Conservation (phyloP, 208 protist species). For the Novymonas esmeraldas region DNA sequence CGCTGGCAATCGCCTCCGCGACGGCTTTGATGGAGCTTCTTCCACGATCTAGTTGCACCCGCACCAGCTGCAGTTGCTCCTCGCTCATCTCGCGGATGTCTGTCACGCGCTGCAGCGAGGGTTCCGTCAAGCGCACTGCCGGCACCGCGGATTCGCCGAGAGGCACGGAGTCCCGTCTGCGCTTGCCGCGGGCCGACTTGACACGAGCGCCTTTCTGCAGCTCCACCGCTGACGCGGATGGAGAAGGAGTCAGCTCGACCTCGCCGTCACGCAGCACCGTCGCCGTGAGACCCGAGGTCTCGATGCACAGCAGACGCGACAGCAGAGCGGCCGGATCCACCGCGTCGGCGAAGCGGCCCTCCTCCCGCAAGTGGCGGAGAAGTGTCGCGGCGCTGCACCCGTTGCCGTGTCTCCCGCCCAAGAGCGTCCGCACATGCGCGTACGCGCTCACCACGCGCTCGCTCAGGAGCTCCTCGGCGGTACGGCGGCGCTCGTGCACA, state of each 20-base stretch:
- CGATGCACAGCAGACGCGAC: conserved; percentile 39
- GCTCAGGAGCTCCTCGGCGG: conserved; percentile 53
- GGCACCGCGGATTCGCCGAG: neutral
- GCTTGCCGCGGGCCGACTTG: conserved; percentile 7
- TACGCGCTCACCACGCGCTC: conserved; percentile 74
- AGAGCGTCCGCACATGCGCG: conserved; percentile 69
- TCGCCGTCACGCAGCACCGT: conserved; percentile 32
- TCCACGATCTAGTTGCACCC: conserved; percentile 36
- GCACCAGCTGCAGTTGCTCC: conserved; percentile 37
- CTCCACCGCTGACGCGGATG: neutral
- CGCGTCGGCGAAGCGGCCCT: conserved; percentile 71
- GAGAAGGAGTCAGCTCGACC: neutral
- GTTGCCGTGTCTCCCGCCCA: conserved; percentile 40
- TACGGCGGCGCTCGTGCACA: conserved; percentile 40
- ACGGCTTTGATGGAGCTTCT: conserved; percentile 34
- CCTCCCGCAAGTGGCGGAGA: conserved; percentile 43
- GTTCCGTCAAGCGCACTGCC: conserved; percentile 10
- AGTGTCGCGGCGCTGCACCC: conserved; percentile 42
- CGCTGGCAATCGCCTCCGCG: conserved; percentile 7
- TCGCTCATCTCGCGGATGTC: conserved; percentile 17
- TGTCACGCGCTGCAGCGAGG: conserved; percentile 13
- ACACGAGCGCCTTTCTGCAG: neutral
- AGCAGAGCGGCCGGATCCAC: conserved; percentile 48
- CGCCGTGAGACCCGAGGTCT: conserved; percentile 39
- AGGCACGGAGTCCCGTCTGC: conserved; percentile 8